Percentiles rank a stretch among this genome's conserved stretches.
phyloP scores from a whole-genome alignment of 192 early-diverging fungal genomes.

The Umbelopsis sp. region DNA sequence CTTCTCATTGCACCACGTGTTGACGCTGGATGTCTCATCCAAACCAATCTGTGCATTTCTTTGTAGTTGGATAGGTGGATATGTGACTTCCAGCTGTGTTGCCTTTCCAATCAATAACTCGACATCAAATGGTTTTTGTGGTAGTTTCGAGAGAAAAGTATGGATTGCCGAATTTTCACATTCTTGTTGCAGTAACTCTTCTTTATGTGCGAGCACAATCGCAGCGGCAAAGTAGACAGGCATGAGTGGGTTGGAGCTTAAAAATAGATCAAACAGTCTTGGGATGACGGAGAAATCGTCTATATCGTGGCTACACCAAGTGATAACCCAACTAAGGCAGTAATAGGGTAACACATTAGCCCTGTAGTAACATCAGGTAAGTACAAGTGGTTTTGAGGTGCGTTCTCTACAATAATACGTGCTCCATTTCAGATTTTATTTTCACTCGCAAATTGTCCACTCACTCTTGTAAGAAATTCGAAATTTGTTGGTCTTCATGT shows the following conservation, averaged over 20 bases:
- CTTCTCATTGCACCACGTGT: slow-evolving; percentile 23
- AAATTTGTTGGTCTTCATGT: slow-evolving; percentile 46
- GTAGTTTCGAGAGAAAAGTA: slow-evolving; percentile 53
- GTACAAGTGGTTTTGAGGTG: not conserved
- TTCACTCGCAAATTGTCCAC: not conserved
- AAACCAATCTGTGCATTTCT: slow-evolving; percentile 35
- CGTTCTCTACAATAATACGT: not conserved
- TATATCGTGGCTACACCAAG: slow-evolving; percentile 62
- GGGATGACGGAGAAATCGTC: slow-evolving; percentile 42
- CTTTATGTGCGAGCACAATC: slow-evolving; percentile 45
- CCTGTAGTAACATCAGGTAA: slow-evolving; percentile 18
- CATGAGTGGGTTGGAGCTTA: slow-evolving; percentile 54
- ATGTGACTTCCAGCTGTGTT: slow-evolving; percentile 35
- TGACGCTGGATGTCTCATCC: slow-evolving; percentile 39
- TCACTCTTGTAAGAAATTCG: slow-evolving; percentile 47
- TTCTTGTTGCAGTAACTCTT: slow-evolving; percentile 43
- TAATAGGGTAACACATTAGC: slow-evolving; percentile 53
- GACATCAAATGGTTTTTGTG: slow-evolving; percentile 42
- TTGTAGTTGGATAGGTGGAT: slow-evolving; percentile 40
- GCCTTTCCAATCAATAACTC: slow-evolving; percentile 40
- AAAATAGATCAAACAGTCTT: slow-evolving; percentile 54
- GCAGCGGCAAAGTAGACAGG: slow-evolving; percentile 47
- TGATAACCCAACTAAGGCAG: slow-evolving; percentile 60
- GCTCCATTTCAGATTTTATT: not conserved
- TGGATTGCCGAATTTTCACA: slow-evolving; percentile 50